These are phyloP conservation scores for Pythium insidiosum DNA, from an alignment of 352 stramenopile genomes.

Conservation along the genomic window DNA sequence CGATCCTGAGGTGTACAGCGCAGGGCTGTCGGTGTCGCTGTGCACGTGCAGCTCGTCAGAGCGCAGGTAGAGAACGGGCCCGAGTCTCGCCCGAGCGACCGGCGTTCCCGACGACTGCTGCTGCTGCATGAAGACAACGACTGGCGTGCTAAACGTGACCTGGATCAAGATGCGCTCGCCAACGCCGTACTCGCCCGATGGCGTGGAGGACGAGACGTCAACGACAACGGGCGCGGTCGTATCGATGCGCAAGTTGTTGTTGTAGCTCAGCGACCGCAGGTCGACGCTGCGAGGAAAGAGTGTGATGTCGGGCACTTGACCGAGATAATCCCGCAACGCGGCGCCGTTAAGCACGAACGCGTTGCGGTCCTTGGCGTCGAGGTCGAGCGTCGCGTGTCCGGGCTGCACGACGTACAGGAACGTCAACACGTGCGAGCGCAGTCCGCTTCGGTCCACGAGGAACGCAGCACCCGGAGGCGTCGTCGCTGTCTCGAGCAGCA, in stretches of 20 bases:
- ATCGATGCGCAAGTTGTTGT: constrained; percentile 48
- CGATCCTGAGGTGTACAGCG: constrained; percentile 42
- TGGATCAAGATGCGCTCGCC: constrained; percentile 38
- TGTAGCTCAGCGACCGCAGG: constrained; percentile 41
- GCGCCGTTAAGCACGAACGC: constrained; percentile 41
- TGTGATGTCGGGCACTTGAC: constrained; percentile 39
- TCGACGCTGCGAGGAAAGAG: constrained; percentile 35
- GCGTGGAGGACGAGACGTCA: constrained; percentile 30
- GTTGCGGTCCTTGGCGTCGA: constrained; percentile 33
- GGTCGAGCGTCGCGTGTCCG: constrained; percentile 19
- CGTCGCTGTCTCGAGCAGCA: constrained; percentile 34
- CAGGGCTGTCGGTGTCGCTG: constrained; percentile 25
- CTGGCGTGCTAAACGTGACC: constrained; percentile 38
- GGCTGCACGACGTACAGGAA: constrained; percentile 49
- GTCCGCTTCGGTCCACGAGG: constrained; percentile 43
- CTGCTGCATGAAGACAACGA: too few species aligned
- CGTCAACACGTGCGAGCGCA: constrained; percentile 20
- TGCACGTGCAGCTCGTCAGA: constrained; percentile 48
- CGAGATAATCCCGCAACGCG: constrained; percentile 25
- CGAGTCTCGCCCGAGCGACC: constrained; percentile 11
- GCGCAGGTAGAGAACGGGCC: constrained; percentile 28
- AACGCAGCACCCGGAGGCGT: constrained; percentile 28
- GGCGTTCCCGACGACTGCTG: too few species aligned
- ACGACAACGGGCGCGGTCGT: constrained; percentile 31
- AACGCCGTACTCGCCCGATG: constrained; percentile 55